These are phyloP conservation scores for Mycena floridula DNA, from an alignment of 768 basidiomycete genomes.

Conservation along the genomic window DNA sequence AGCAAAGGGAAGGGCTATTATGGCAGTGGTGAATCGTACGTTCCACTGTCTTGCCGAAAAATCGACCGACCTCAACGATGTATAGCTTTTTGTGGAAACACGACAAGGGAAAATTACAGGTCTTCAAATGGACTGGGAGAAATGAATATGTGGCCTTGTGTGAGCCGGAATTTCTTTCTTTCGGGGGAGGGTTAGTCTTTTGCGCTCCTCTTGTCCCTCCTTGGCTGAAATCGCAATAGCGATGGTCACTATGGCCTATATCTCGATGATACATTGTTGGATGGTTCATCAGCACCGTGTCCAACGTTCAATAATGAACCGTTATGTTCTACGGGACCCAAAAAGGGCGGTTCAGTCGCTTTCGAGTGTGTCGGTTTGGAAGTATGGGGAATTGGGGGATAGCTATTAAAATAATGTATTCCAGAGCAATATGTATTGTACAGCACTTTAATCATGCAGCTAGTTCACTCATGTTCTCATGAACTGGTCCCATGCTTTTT, in stretches of 20 bases:
- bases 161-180: slow-evolving; percentile 73
- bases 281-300: slow-evolving; percentile 80
- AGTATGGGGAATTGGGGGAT: slow-evolving; percentile 75
- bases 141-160: slow-evolving; percentile 91
- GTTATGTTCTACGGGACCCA: slow-evolving; percentile 50
- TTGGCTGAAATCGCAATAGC: slow-evolving; percentile 29
- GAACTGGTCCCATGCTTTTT: too few relatives aligned
- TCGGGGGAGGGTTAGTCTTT: slow-evolving; percentile 81
- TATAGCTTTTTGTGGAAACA: slow-evolving; percentile 75
- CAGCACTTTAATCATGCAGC: too few relatives aligned
- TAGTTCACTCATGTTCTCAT: too few relatives aligned
- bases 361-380: slow-evolving; percentile 93
- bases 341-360: slow-evolving; percentile 42
- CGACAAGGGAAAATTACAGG: slow-evolving; percentile 39
- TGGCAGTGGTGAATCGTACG: slow-evolving; percentile 83
- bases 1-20: slow-evolving; percentile 67
- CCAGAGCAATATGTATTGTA: too few relatives aligned
- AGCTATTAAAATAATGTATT: neutral
- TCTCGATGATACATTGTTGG: slow-evolving; percentile 73
- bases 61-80: neutral
- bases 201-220: slow-evolving; percentile 2
- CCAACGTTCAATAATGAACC: slow-evolving; percentile 87
- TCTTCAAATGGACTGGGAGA: slow-evolving; percentile 80
- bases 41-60: slow-evolving; percentile 8
- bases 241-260: slow-evolving; percentile 88